Evolutionary conservation across 495 filamentous ascomycete genomes (phyloP).

Genomic region (Aspergillus ellipticus): DNA sequence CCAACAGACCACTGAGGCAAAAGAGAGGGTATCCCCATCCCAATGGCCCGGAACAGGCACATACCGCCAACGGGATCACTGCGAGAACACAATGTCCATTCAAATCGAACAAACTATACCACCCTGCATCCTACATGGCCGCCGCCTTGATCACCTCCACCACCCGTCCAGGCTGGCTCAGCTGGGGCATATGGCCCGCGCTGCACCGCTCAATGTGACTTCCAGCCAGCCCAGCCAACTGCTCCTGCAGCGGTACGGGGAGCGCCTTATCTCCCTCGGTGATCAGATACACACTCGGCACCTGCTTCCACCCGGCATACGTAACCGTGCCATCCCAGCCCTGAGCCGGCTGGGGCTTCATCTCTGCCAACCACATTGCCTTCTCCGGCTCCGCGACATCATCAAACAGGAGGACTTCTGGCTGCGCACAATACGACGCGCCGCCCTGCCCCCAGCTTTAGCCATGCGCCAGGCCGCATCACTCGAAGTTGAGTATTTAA

Average conservation of each 20-base stretch:
- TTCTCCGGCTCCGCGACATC: neutral
- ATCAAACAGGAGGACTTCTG: neutral
- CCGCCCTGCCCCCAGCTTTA: neutral
- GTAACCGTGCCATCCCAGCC: conserved; percentile 20
- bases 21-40: too few relatives aligned
- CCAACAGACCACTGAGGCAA: too few relatives aligned
- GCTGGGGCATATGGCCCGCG: conserved; percentile 28
- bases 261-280: conserved; percentile 24
- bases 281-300: conserved; percentile 28
- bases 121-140: neutral
- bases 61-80: too few relatives aligned
- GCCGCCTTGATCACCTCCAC: conserved; percentile 14
- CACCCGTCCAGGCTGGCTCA: conserved; percentile 26
- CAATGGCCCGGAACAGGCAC: too few relatives aligned
- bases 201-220: conserved; percentile 21
- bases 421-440: neutral
- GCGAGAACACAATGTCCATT: too few relatives aligned
- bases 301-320: conserved; percentile 26
- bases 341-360: neutral
- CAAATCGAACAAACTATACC: too few relatives aligned
- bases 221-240: conserved; percentile 21
- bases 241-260: conserved; percentile 2
- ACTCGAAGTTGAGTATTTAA: too few relatives aligned
- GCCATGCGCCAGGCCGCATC: too few relatives aligned
- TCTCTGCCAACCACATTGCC: neutral